These are phyloP conservation scores for Eutrema yunnanense DNA, from an alignment of 345 rosid genomes.

Conservation along the genomic window DNA sequence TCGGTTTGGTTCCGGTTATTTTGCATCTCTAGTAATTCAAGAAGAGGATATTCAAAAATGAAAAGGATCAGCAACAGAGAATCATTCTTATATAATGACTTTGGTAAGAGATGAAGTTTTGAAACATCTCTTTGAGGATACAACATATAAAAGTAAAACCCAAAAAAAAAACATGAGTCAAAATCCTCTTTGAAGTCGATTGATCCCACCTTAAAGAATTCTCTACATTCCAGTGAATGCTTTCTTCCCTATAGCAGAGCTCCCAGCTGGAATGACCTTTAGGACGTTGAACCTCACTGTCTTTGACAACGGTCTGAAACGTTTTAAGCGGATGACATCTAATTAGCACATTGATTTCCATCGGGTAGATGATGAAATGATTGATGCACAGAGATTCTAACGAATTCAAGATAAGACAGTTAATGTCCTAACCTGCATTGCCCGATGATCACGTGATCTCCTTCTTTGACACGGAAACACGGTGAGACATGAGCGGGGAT, in stretches of 20 bases:
- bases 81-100: background rate
- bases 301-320: slow-evolving; percentile 60
- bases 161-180: background rate
- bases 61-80: background rate
- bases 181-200: background rate
- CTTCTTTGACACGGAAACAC: slow-evolving; percentile 78
- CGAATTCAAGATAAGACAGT: background rate
- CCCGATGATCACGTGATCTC: slow-evolving; percentile 74
- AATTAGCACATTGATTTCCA: background rate
- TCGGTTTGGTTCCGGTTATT: too few relatives aligned
- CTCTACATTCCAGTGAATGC: slow-evolving; percentile 42
- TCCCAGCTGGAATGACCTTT: slow-evolving; percentile 68
- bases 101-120: background rate
- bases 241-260: slow-evolving; percentile 57
- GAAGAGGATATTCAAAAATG: background rate
- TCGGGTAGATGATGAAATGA: background rate
- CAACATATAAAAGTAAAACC: background rate
- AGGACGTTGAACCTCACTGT: slow-evolving; percentile 62
- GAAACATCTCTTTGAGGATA: background rate
- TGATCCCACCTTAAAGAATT: background rate
- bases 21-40: background rate
- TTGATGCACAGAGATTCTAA: background rate
- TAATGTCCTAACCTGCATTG: slow-evolving; percentile 59
- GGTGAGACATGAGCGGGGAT: slow-evolving; percentile 73
- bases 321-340: background rate